Percentiles rank a stretch among this genome's conserved stretches.
These are phyloP conservation scores for Lachancea waltii DNA, from an alignment of 805 yeast species.

Conservation along the genomic window DNA sequence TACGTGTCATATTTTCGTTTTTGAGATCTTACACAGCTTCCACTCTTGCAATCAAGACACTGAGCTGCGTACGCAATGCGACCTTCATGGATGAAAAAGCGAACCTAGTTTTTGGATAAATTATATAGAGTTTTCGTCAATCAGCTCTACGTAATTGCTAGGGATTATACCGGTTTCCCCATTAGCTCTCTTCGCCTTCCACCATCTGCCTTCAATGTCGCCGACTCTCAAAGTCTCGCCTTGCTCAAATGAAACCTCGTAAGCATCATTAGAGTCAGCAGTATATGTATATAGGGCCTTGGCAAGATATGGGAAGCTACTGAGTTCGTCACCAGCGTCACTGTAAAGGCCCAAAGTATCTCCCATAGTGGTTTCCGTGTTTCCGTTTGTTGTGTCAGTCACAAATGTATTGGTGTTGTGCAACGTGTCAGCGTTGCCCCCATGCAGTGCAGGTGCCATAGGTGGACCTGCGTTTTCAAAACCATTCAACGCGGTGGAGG, in stretches of 20 bases:
- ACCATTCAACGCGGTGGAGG: conserved; percentile 54
- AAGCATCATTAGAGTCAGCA: conserved; percentile 88
- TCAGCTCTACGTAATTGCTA: conserved; percentile 80
- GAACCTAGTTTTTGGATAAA: not conserved
- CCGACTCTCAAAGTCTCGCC: conserved; percentile 89
- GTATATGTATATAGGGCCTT: conserved; percentile 79
- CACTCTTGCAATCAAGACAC: too few species aligned
- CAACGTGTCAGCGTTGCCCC: conserved; percentile 9
- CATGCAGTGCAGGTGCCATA: conserved; percentile 5
- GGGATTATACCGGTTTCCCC: conserved; percentile 98
- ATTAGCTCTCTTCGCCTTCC: conserved; percentile 87
- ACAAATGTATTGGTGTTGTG: conserved; percentile 22
- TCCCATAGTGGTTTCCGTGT: conserved; percentile 32
- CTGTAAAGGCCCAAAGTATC: conserved; percentile 33
- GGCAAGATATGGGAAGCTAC: conserved; percentile 70
- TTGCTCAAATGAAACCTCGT: conserved; percentile 83
- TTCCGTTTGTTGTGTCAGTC: conserved; percentile 26
- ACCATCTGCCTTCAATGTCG: conserved; percentile 95
- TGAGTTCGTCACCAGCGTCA: conserved; percentile 30
- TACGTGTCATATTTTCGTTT: too few species aligned
- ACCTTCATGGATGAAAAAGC: too few species aligned
- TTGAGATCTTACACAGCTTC: too few species aligned
- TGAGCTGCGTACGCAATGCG: too few species aligned
- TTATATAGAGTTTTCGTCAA: conserved; percentile 34
- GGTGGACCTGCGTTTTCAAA: conserved; percentile 44